Evolutionary conservation across 352 stramenopile species (phyloP), one percentile per base, ranked within the genome.

Genomic region (Phytophthora tentaculata): DNA sequence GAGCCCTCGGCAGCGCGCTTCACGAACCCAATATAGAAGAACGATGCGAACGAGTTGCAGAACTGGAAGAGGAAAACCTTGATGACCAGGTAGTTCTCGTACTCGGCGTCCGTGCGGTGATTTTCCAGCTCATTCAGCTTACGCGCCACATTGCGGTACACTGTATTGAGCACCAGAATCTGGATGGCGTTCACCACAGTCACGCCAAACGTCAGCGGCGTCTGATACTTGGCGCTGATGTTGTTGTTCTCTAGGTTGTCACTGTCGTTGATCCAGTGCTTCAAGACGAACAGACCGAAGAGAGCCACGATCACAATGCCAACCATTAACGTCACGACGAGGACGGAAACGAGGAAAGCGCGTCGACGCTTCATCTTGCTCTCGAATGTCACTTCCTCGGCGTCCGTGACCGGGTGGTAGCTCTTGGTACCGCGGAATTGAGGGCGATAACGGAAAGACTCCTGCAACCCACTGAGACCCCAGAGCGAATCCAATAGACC

Each of bases 41-140:
- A 94, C 22, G 93, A 98, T n/a, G 94, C 92, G 60, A 98, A 98
- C 60, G 97, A 98, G 84, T 98, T 98, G 65, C 97, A 97, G 67
- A 99, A 99, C 70, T 98, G 90, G 74, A 99, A 99, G 35, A 98
- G 77, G 61, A 99, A 99, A 10, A 98, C 96, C 80, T 99, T 99
- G 76, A 97, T 95, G 57, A 99, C 98, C 59, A 99, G 80, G 56
- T 94, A 76, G 65, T 97, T 97, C 54, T 96, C 81, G 71, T 95
- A 97, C 67, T 94, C 83, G 13, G 79, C 81, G 23, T 96, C 86
- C 1, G 92, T 98, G 37, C 90, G 90, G 70, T 98, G 91, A 67
- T 97, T 97, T 79, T 98, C 94, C 28, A 89, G 94, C 53, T 98
- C 84, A 74, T 98, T 99, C 32, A 99, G 75, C 48, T 88, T 88